phyloP scores from a whole-genome alignment of 1,284 basidiomycete species.

The Rhizoctonia solani region DNA sequence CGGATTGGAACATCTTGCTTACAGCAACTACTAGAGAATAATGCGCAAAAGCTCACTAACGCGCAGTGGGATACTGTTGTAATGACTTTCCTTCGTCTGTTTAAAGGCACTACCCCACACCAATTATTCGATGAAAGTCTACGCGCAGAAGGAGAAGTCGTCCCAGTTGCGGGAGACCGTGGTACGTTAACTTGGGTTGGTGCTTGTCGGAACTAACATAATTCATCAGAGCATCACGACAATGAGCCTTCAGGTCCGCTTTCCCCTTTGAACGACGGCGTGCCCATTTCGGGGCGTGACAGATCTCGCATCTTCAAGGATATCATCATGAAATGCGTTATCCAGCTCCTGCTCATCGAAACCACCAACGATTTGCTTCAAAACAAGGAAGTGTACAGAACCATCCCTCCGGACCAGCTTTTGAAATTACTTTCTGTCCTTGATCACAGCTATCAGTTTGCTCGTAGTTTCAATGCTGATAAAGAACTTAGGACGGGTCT shows the following conservation, averaged over 20 bases:
- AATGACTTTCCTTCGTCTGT: constrained; percentile 92
- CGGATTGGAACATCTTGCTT: constrained; percentile 98
- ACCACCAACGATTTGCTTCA: constrained; percentile 95
- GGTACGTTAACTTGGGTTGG: neutral
- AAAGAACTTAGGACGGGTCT: constrained; percentile 95
- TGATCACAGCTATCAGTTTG: constrained; percentile 97
- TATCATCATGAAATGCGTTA: constrained; percentile 99
- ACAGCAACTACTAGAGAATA: constrained; percentile 94
- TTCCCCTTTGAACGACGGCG: constrained; percentile 15
- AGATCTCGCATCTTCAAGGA: constrained; percentile 95
- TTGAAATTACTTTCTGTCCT: constrained; percentile 92
- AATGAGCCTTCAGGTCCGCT: constrained; percentile 40
- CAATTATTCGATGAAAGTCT: constrained; percentile 93
- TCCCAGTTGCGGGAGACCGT: constrained; percentile 45
- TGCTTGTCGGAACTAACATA: constrained; percentile 47
- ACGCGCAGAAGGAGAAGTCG: constrained; percentile 72
- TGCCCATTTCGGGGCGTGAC: constrained; percentile 48
- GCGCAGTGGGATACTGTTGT: constrained; percentile 91
- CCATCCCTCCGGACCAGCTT: constrained; percentile 92
- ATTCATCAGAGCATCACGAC: constrained; percentile 53
- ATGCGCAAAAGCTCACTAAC: constrained; percentile 85
- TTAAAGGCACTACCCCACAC: constrained; percentile 96
- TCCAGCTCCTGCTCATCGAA: constrained; percentile 96
- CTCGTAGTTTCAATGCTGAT: constrained; percentile 96
- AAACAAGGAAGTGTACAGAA: constrained; percentile 88